These are phyloP conservation scores for Aspergillus puulaauensis DNA, from an alignment of 2,329 filamentous ascomycete species.

Conservation along the genomic window DNA sequence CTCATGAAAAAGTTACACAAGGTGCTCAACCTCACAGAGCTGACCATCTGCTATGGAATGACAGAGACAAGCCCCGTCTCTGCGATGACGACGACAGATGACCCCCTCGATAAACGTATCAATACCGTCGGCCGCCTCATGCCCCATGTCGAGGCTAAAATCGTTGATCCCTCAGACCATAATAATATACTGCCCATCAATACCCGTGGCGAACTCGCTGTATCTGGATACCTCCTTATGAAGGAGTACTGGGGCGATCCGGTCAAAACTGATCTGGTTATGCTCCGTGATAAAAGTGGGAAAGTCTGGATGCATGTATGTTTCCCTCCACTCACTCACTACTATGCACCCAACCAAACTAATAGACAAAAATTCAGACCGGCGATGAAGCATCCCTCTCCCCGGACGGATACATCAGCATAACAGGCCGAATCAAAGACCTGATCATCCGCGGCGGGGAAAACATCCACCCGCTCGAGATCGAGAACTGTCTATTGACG, in stretches of 20 bases:
- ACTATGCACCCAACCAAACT: not conserved
- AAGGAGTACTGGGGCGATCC: slow-evolving; percentile 83
- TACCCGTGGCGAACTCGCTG: slow-evolving; percentile 75
- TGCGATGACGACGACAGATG: slow-evolving; percentile 77
- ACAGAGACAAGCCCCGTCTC: slow-evolving; percentile 75
- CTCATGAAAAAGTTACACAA: slow-evolving; percentile 68
- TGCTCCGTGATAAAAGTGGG: slow-evolving; percentile 56
- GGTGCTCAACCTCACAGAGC: slow-evolving; percentile 71
- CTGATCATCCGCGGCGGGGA: slow-evolving; percentile 93
- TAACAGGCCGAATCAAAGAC: slow-evolving; percentile 92
- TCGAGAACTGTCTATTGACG: slow-evolving; percentile 82
- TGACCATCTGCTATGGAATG: slow-evolving; percentile 97
- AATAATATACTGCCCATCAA: slow-evolving; percentile 61
- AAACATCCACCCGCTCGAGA: slow-evolving; percentile 91
- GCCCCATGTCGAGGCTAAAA: slow-evolving; percentile 76
- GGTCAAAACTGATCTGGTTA: slow-evolving; percentile 66
- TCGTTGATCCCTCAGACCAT: slow-evolving; percentile 69
- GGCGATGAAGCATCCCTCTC: slow-evolving; percentile 92
- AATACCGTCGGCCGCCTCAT: slow-evolving; percentile 76
- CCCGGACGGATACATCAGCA: slow-evolving; percentile 75
- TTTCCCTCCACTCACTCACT: not conserved
- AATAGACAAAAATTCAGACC: slow-evolving; percentile 51
- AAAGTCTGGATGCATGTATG: slow-evolving; percentile 74
- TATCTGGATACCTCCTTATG: slow-evolving; percentile 86
- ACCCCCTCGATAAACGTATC: slow-evolving; percentile 71